Evolutionary conservation across 768 basidiomycete genomes (phyloP), one percentile per base, ranked within the genome.

Genomic region (Leucosporidium scottii): DNA sequence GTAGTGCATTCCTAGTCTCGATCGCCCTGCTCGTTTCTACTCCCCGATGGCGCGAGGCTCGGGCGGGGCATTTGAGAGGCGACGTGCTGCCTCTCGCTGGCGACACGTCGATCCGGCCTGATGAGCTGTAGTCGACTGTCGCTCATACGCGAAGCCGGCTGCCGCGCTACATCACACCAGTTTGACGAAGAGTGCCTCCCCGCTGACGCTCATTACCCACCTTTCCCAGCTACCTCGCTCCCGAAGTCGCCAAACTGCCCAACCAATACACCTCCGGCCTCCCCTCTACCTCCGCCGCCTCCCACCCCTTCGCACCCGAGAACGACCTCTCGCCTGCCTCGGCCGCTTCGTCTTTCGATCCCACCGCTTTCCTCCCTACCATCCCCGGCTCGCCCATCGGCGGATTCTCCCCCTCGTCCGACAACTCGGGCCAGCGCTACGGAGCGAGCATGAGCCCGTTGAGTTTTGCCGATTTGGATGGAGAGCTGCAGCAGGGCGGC

Each of bases 381-480:
- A 20, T 72, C 36, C 70, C 70, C 31, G 70, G 70, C 27, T 68
- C 67, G 2, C 70, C 70, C 13, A 67, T 71, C 63, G 65, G 60
- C 55, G 65, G 31, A 51, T 68, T 68, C 59, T 68, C 67, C 20
- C 70, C 67, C 36, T 65, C 61, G 30, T 67, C 67, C 7, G 64
- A 53, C 23, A 65, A 65, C 50, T 65, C 67, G 44, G 39, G 39
- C 15, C 39, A 44, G 39, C 8, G 39, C 10, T 44, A 44, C 15
- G 58, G 58, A 9, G 23, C 36, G 36, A 56, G 47, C 23, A 62
- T 51, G 47, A 63, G 61, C 27, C 70, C 70, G 0, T 54, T 72
- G 30, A 63, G 61, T 53, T 65, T 72, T 60, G 60, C 62, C 63
- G 70, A 72, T 28, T 63, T 72, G 59, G 67, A 68, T 30, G 53